Evolutionary conservation across 805 yeast genomes (phyloP).

Genomic region (Starmerella geochares): DNA sequence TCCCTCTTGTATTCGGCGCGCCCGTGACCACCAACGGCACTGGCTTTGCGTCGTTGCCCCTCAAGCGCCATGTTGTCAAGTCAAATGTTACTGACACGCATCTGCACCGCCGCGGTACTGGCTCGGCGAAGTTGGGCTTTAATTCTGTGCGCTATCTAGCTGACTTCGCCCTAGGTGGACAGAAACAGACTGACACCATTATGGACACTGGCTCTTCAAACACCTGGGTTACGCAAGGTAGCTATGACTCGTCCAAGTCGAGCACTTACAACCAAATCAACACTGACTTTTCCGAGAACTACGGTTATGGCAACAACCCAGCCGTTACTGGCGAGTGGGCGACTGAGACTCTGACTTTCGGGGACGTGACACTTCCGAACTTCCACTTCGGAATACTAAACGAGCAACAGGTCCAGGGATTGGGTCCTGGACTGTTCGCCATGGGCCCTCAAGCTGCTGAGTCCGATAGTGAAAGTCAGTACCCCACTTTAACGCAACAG

Average conservation of each 20-base stretch:
- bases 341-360: constrained; percentile 46
- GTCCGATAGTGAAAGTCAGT: constrained; percentile 19
- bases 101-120: background rate
- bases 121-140: background rate
- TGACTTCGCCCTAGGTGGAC: constrained; percentile 39
- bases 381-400: constrained; percentile 66
- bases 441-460: constrained; percentile 30
- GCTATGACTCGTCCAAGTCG: constrained; percentile 24
- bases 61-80: background rate
- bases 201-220: constrained; percentile 67
- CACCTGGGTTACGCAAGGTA: constrained; percentile 44
- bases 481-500: constrained; percentile 26
- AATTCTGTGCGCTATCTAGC: constrained; percentile 20
- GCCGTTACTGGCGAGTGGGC: constrained; percentile 47
- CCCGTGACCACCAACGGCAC: background rate
- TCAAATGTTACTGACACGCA: background rate
- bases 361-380: constrained; percentile 40
- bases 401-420: constrained; percentile 42
- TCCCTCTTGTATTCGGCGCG: background rate
- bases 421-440: constrained; percentile 27
- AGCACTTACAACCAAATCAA: constrained; percentile 19
- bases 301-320: constrained; percentile 11
- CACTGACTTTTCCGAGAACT: constrained; percentile 8
- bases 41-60: constrained; percentile 2
- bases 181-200: constrained; percentile 35